Conservation (phyloP, 768 basidiomycete species). For the Collybia nuda region DNA sequence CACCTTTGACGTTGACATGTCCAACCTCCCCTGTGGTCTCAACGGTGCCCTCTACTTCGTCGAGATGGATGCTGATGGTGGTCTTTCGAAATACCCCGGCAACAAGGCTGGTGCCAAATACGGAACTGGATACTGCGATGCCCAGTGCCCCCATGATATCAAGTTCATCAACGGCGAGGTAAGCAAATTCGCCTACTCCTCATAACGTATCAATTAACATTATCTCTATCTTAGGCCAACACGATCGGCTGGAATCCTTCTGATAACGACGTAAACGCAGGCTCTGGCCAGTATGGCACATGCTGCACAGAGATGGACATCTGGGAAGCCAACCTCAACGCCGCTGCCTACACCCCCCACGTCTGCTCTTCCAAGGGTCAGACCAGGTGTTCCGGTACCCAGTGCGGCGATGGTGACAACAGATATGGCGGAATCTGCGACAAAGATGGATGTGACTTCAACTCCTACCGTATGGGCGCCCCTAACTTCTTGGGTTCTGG, state of each 20-base stretch:
- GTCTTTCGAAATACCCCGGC: conserved; percentile 38
- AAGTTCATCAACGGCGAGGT: conserved; percentile 63
- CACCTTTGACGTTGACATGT: conserved; percentile 49
- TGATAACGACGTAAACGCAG: conserved; percentile 32
- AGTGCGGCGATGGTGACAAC: conserved; percentile 25
- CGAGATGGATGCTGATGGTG: conserved; percentile 60
- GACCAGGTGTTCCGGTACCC: conserved; percentile 29
- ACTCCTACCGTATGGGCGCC: conserved; percentile 42
- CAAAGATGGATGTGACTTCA: conserved; percentile 44
- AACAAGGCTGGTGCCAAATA: conserved; percentile 59
- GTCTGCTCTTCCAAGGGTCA: conserved; percentile 29
- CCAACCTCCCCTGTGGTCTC: conserved; percentile 37
- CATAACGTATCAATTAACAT: neutral
- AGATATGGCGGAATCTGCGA: conserved; percentile 37
- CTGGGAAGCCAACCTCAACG: conserved; percentile 43
- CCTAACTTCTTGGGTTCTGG: conserved; percentile 33
- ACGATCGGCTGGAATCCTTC: conserved; percentile 28
- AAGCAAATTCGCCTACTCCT: conserved; percentile 6
- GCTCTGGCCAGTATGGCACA: conserved; percentile 32
- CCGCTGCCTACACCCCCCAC: conserved; percentile 42
- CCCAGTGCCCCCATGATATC: conserved; percentile 62
- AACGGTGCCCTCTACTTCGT: conserved; percentile 65
- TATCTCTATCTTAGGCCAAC: conserved; percentile 29
- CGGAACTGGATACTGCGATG: conserved; percentile 64
- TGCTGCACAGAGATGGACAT: conserved; percentile 46